Evolutionary conservation across 306 rosid genomes (phyloP).

Genomic region (Urtica urens): DNA sequence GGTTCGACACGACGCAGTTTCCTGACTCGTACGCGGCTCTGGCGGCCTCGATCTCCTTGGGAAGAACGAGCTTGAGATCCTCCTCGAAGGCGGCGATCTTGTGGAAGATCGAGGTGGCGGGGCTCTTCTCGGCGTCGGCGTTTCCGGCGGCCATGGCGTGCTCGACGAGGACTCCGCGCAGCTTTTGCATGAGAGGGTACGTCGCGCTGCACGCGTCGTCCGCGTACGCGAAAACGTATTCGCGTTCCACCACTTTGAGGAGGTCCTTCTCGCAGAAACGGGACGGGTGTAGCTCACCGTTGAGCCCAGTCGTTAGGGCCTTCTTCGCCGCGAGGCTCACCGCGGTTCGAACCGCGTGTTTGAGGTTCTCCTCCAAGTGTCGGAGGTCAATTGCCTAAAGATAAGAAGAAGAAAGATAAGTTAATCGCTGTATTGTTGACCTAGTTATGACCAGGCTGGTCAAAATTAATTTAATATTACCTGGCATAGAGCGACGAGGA

Average conservation of each 20-base stretch:
- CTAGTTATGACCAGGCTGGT: too few relatives aligned
- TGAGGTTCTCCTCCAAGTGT: constrained; percentile 85
- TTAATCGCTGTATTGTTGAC: too few relatives aligned
- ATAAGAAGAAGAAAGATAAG: too few relatives aligned
- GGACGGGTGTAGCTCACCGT: constrained; percentile 76
- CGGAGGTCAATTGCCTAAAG: constrained; percentile 84
- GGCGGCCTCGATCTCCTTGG: constrained; percentile 62
- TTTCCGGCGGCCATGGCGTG: constrained; percentile 42
- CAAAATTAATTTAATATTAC: too few relatives aligned
- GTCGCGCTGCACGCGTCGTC: constrained; percentile 70
- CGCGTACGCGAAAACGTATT: constrained; percentile 46
- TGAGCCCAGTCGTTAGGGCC: constrained; percentile 46
- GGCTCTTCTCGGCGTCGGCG: constrained; percentile 41
- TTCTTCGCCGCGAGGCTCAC: constrained; percentile 78
- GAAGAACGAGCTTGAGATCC: constrained; percentile 48
- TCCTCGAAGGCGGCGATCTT: constrained; percentile 69
- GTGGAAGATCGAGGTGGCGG: constrained; percentile 69
- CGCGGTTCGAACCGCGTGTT: constrained; percentile 41
- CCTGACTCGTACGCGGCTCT: constrained; percentile 51
- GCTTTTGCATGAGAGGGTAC: constrained; percentile 79
- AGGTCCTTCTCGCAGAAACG: constrained; percentile 77
- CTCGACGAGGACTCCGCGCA: constrained; percentile 65
- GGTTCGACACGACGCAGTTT: constrained; percentile 32
- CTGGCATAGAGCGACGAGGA: constrained; percentile 67
- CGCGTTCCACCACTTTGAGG: constrained; percentile 67